Evolutionary conservation across 331 rosid genomes (phyloP).

Genomic region (Ulmus americana): DNA sequence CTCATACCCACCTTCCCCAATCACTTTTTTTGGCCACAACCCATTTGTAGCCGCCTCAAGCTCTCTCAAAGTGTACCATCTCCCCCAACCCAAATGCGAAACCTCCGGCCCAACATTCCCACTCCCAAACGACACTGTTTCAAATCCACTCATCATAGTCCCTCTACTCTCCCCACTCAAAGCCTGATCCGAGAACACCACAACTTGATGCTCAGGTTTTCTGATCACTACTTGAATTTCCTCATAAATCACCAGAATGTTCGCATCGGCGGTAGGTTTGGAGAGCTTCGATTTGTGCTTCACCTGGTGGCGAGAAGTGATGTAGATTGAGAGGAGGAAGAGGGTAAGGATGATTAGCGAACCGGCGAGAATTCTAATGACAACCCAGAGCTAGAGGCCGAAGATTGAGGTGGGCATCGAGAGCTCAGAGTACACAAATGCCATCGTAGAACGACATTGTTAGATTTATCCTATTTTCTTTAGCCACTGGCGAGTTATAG

Average conservation of each 20-base stretch:
- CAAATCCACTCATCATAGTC: constrained; percentile 36
- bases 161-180: constrained; percentile 79
- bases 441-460: constrained; percentile 72
- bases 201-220: constrained; percentile 68
- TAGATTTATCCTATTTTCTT: not conserved
- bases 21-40: constrained; percentile 68
- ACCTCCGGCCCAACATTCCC: constrained; percentile 78
- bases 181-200: constrained; percentile 55
- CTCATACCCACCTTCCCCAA: constrained; percentile 99
- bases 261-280: constrained; percentile 13
- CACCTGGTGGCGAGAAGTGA: constrained; percentile 63
- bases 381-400: constrained; percentile 88
- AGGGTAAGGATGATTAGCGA: constrained; percentile 62
- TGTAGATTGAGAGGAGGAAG: constrained; percentile 84
- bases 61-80: constrained; percentile 89
- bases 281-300: constrained; percentile 18
- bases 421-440: constrained; percentile 65
- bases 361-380: constrained; percentile 81
- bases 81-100: constrained; percentile 96
- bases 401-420: constrained; percentile 77
- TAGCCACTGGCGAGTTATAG: not conserved
- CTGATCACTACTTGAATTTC: constrained; percentile 71
- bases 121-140: constrained; percentile 56
- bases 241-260: constrained; percentile 33
- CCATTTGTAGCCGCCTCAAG: constrained; percentile 85